A percentile compares a stretch with the other conserved stretches of the same genome.
phyloP scores from a whole-genome alignment of 768 basidiomycete genomes.

The Sporobolomyces roseus region DNA sequence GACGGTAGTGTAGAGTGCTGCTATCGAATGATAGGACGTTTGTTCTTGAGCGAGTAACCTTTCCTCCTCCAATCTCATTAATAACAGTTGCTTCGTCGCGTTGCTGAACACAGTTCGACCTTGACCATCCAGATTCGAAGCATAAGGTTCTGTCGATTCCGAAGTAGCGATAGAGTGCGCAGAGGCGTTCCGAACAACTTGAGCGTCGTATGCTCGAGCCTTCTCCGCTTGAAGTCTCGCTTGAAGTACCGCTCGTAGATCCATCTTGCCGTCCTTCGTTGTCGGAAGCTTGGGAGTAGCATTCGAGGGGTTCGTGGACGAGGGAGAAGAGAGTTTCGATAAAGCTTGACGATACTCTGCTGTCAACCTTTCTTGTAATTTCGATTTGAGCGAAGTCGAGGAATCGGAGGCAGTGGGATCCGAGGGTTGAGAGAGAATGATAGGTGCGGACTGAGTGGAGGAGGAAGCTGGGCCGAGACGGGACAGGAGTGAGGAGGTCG shows the following conservation, averaged over 20 bases:
- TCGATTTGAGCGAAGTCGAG: conserved; percentile 13
- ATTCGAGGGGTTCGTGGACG: not conserved
- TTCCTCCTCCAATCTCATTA: conserved; percentile 38
- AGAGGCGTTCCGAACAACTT: not conserved
- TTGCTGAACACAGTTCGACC: conserved; percentile 23
- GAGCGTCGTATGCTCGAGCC: conserved; percentile 26
- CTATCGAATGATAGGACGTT: no score
- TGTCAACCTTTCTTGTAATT: conserved; percentile 22
- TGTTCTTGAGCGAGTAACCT: conserved; percentile 18
- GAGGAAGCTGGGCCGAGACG: not conserved
- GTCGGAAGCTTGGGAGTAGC: not conserved
- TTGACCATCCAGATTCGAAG: no score
- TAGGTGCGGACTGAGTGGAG: not conserved
- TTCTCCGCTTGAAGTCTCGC: conserved; percentile 20
- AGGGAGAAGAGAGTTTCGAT: not conserved
- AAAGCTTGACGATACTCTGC: conserved; percentile 39
- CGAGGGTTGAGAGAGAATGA: not conserved
- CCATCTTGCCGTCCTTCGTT: not conserved
- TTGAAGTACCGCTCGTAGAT: conserved; percentile 14
- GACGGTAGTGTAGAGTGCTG: no score
- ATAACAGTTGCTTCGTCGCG: conserved; percentile 22
- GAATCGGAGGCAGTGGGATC: no score
- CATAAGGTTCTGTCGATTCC: not conserved
- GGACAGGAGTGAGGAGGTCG: not conserved
- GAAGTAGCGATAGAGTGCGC: not conserved